Evolutionary conservation across 768 basidiomycete species (phyloP).

Genomic region (Antrodiella citrinella): DNA sequence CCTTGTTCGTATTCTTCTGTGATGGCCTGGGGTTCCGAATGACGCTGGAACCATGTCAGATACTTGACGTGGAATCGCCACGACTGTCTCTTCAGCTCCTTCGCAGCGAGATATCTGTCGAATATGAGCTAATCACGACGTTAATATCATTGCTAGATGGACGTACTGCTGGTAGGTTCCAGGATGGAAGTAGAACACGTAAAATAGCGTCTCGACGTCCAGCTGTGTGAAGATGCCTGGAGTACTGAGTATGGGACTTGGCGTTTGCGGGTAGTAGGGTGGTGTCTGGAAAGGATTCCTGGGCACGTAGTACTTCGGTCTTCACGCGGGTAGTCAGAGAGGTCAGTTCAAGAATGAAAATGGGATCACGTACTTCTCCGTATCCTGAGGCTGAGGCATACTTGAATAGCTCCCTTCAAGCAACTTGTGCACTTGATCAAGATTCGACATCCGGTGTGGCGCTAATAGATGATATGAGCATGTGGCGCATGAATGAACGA

Average conservation of each 20-base stretch:
- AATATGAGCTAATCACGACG: conserved; percentile 1
- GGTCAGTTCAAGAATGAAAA: neutral
- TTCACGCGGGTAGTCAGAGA: no score
- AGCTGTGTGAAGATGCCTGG: conserved; percentile 82
- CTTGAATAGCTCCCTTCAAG: conserved; percentile 86
- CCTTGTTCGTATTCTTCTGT: conserved; percentile 99
- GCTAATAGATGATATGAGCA: conserved; percentile 28
- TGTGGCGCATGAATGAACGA: neutral
- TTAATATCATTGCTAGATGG: neutral
- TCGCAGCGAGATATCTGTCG: conserved; percentile 84
- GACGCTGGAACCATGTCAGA: conserved; percentile 98
- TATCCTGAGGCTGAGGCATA: conserved; percentile 89
- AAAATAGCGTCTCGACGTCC: conserved; percentile 96
- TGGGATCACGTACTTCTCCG: conserved; percentile 87
- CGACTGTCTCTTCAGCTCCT: conserved; percentile 93
- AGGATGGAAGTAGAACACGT: conserved; percentile 96
- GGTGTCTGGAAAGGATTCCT: conserved; percentile 89
- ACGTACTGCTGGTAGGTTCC: conserved; percentile 94
- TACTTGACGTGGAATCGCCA: conserved; percentile 99
- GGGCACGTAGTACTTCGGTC: conserved; percentile 95
- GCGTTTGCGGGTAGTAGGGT: conserved; percentile 87
- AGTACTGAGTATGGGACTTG: conserved; percentile 71
- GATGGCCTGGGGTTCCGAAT: conserved; percentile 95
- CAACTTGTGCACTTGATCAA: conserved; percentile 87
- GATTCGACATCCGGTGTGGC: conserved; percentile 77